Conservation (phyloP, 1,284 basidiomycete species). For the Microbotryomycetes sp. region DNA sequence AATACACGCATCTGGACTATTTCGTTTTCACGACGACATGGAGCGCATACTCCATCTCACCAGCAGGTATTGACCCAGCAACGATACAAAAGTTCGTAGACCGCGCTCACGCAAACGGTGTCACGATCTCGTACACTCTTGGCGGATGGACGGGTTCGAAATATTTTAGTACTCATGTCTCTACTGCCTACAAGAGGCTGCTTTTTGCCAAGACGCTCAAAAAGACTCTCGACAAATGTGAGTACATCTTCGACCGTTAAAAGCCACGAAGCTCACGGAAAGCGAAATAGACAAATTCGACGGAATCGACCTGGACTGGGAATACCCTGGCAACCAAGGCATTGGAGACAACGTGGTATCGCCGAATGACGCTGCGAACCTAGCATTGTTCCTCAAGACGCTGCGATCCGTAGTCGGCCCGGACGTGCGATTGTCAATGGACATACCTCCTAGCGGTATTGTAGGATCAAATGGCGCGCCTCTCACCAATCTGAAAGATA, state of each 20-base stretch:
- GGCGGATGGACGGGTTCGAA: slow-evolving; percentile 17
- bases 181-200: slow-evolving; percentile 4
- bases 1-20: slow-evolving; percentile 23
- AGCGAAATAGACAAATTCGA: no score
- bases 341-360: slow-evolving; percentile 6
- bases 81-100: slow-evolving; percentile 15
- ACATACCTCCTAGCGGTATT: slow-evolving; percentile 1
- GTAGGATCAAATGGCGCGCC: background rate
- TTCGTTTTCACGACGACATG: slow-evolving; percentile 25
- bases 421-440: slow-evolving; percentile 14
- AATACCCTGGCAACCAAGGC: slow-evolving; percentile 9
- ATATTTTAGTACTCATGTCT: slow-evolving; percentile 21
- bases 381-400: slow-evolving; percentile 18
- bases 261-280: no score
- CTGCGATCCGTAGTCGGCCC: slow-evolving; percentile 12
- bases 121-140: slow-evolving; percentile 5
- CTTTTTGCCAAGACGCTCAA: slow-evolving; percentile 7
- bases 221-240: no score
- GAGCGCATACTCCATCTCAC: slow-evolving; percentile 8
- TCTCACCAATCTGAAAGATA: slow-evolving; percentile 5
- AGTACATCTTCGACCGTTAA: no score
- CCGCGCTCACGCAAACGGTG: slow-evolving; percentile 8
- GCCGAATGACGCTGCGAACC: slow-evolving; percentile 14
- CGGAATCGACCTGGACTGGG: background rate
- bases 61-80: slow-evolving; percentile 15